Percentiles rank a stretch among this genome's conserved stretches.
phyloP scores from a whole-genome alignment of 2,329 filamentous ascomycete species.

The Ceratocystis ficicola region DNA sequence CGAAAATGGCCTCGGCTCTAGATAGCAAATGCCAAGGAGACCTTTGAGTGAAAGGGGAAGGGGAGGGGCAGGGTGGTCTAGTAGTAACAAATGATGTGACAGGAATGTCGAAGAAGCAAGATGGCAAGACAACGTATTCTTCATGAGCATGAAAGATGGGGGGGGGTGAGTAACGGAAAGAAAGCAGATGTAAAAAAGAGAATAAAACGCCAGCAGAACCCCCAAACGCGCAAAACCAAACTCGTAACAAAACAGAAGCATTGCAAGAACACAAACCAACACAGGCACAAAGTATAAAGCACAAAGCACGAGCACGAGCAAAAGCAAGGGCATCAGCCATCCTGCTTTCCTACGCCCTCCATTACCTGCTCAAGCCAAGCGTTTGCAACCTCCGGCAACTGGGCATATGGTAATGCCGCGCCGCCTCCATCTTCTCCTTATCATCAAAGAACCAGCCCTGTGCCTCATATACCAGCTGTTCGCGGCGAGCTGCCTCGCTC shows the following conservation, averaged over 20 bases:
- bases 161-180: background rate
- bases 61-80: background rate
- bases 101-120: background rate
- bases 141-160: background rate
- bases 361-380: constrained; percentile 29
- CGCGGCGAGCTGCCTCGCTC: constrained; percentile 52
- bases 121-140: background rate
- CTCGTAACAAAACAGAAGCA: background rate
- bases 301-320: background rate
- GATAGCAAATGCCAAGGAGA: too few relatives aligned
- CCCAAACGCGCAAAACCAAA: background rate
- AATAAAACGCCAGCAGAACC: background rate
- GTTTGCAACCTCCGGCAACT: constrained; percentile 41
- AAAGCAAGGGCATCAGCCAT: background rate
- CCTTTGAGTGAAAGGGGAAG: background rate
- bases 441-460: constrained; percentile 82
- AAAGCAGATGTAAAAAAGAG: background rate
- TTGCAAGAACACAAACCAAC: background rate
- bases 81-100: background rate
- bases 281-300: background rate
- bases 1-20: background rate
- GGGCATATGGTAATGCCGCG: constrained; percentile 42
- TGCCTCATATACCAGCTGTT: constrained; percentile 61
- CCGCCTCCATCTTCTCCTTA: constrained; percentile 62
- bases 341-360: constrained; percentile 13